Percentiles rank a stretch among this genome's conserved stretches.
phyloP scores from a whole-genome alignment of 2,329 filamentous ascomycete genomes.

The Aureobasidium sp. region DNA sequence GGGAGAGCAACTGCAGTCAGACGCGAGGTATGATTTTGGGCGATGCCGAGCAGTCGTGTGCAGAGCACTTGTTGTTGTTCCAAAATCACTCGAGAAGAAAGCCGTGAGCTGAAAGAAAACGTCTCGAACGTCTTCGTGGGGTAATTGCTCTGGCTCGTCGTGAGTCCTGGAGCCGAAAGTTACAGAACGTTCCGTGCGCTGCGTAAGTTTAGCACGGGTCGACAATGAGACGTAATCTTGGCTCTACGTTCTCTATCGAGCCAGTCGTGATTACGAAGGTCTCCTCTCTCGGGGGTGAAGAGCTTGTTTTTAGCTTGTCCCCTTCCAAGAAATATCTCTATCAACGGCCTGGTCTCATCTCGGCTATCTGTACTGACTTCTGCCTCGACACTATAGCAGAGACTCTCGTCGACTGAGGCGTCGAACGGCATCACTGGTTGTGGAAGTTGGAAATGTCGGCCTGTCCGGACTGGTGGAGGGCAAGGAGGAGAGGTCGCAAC shows the following conservation, averaged over 20 bases:
- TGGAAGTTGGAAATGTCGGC: conserved; percentile 7
- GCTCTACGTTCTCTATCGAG: too few species aligned
- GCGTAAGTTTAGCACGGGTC: neutral
- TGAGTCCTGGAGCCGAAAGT: too few species aligned
- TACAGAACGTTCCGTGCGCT: neutral
- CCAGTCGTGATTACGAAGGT: too few species aligned
- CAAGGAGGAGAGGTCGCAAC: neutral
- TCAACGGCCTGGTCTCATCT: neutral
- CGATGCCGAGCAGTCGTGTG: too few species aligned
- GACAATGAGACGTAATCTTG: too few species aligned
- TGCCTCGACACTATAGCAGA: neutral
- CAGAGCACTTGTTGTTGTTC: too few species aligned
- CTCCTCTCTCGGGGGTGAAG: too few species aligned
- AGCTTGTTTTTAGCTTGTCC: too few species aligned
- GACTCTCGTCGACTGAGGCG: neutral
- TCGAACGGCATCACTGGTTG: neutral
- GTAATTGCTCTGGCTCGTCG: neutral
- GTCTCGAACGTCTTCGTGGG: neutral
- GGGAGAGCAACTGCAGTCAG: too few species aligned
- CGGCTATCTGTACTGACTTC: too few species aligned
- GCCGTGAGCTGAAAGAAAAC: neutral
- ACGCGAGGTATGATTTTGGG: too few species aligned
- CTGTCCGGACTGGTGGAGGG: neutral
- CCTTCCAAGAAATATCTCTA: too few species aligned
- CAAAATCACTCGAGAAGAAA: neutral